phyloP scores from a whole-genome alignment of 2,329 filamentous ascomycete genomes.

The Pseudogymnoascus sp. region DNA sequence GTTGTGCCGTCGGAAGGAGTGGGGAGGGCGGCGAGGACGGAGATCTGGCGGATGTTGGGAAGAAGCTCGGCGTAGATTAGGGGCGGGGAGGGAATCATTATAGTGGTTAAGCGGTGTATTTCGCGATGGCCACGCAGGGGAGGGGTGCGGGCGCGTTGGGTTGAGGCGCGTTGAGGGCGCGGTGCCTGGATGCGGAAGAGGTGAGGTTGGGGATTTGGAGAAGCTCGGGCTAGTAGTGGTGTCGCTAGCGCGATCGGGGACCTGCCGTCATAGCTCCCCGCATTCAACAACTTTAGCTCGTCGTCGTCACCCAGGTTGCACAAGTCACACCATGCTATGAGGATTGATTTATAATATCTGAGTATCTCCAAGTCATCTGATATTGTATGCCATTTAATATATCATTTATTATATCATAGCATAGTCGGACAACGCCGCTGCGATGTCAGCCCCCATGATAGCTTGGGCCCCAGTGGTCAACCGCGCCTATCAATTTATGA shows the following conservation, averaged over 20 bases:
- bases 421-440: constrained; percentile 6
- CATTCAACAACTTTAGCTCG: constrained; percentile 4
- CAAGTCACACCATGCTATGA: not conserved
- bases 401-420: not conserved
- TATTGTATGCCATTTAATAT: not conserved
- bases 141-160: not conserved
- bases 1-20: constrained; percentile 27
- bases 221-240: not conserved
- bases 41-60: constrained; percentile 55
- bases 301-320: not conserved
- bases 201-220: constrained; percentile 2
- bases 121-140: not conserved
- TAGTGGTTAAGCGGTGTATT: not conserved
- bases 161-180: not conserved
- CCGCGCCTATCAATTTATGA: constrained; percentile 28
- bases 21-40: constrained; percentile 44
- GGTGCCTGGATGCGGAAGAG: not conserved
- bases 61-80: constrained; percentile 56
- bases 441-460: constrained; percentile 33
- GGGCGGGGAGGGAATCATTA: not conserved
- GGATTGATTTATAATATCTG: not conserved
- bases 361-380: not conserved
- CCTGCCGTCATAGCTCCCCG: constrained; percentile 5
- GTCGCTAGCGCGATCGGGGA: not conserved
- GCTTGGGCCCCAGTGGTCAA: constrained; percentile 36